Evolutionary conservation across 768 basidiomycete genomes (phyloP).

Genomic region (Termitomyces sp.): DNA sequence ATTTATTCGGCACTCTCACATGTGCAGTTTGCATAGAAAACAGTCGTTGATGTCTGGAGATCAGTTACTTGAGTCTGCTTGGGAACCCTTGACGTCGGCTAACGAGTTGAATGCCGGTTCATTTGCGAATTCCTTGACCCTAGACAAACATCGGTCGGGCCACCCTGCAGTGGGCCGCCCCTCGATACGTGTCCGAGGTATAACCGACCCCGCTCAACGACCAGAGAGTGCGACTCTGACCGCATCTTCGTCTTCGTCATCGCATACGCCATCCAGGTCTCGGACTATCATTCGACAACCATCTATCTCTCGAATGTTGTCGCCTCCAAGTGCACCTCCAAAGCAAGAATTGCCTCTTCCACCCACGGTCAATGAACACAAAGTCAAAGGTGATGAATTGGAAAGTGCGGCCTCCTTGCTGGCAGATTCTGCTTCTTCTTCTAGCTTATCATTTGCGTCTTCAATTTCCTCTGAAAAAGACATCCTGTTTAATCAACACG

Average conservation of each 20-base stretch:
- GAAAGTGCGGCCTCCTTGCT: conserved; percentile 12
- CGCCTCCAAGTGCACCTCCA: conserved; percentile 46
- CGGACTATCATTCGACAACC: conserved; percentile 36
- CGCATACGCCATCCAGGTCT: conserved; percentile 12
- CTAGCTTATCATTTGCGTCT: conserved; percentile 39
- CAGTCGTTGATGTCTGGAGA: conserved; percentile 14
- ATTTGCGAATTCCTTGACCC: conserved; percentile 22
- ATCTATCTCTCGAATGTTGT: conserved; percentile 35
- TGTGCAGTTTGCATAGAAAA: conserved; percentile 22
- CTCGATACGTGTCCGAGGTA: conserved; percentile 39
- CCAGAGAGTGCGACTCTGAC: conserved; percentile 15
- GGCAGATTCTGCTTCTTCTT: conserved; percentile 27
- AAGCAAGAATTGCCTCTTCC: conserved; percentile 40
- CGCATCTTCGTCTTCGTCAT: conserved; percentile 9
- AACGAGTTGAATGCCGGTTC: conserved; percentile 19
- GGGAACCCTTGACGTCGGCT: conserved; percentile 17
- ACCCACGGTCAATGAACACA: conserved; percentile 19
- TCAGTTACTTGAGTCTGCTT: conserved; percentile 15
- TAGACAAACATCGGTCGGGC: conserved; percentile 24
- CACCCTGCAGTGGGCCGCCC: conserved; percentile 31
- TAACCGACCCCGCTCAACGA: conserved; percentile 35
- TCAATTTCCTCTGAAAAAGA: conserved; percentile 26
- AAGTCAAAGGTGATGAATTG: conserved; percentile 11
- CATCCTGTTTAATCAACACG: conserved; percentile 19
- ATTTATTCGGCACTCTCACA: neutral